Conservation (phyloP, 2,329 filamentous ascomycete species). For the Elsinoe batatas region DNA sequence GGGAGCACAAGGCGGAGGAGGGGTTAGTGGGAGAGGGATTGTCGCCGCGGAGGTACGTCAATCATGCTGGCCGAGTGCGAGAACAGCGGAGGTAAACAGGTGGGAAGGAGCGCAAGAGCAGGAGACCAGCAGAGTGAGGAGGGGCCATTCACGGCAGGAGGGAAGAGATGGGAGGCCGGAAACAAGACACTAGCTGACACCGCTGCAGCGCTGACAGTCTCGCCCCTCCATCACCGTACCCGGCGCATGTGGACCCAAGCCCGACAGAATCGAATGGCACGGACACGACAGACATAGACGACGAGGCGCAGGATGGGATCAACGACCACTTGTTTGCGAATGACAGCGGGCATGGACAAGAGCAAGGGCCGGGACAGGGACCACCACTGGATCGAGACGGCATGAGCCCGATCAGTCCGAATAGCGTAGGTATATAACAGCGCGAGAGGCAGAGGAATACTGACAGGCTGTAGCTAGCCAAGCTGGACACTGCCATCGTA, state of each 20-base stretch:
- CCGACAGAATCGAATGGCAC: conserved; percentile 80
- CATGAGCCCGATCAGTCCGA: conserved; percentile 25
- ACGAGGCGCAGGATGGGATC: conserved; percentile 57
- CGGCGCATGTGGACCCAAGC: conserved; percentile 63
- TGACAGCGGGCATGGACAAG: neutral
- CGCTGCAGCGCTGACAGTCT: conserved; percentile 37
- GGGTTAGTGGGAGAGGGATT: neutral
- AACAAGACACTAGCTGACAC: neutral
- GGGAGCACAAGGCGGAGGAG: neutral
- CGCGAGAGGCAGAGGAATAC: neutral
- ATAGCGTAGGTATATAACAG: conserved; percentile 22
- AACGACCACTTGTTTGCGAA: conserved; percentile 12
- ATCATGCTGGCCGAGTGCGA: too few species aligned
- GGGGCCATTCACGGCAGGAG: too few species aligned
- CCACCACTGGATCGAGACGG: neutral
- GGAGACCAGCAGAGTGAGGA: too few species aligned
- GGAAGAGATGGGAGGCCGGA: neutral
- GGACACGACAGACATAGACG: conserved; percentile 74
- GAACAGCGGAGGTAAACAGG: too few species aligned
- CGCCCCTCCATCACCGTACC: conserved; percentile 42
- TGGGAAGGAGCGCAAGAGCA: too few species aligned
- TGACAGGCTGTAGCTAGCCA: conserved; percentile 26
- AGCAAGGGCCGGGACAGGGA: neutral
- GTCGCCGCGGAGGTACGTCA: conserved; percentile 5
- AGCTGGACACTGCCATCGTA: conserved; percentile 38